Percentiles rank a stretch among this genome's conserved stretches.
Conservation (phyloP, 2,329 filamentous ascomycete genomes). For the Aspergillus spinulosporus region DNA sequence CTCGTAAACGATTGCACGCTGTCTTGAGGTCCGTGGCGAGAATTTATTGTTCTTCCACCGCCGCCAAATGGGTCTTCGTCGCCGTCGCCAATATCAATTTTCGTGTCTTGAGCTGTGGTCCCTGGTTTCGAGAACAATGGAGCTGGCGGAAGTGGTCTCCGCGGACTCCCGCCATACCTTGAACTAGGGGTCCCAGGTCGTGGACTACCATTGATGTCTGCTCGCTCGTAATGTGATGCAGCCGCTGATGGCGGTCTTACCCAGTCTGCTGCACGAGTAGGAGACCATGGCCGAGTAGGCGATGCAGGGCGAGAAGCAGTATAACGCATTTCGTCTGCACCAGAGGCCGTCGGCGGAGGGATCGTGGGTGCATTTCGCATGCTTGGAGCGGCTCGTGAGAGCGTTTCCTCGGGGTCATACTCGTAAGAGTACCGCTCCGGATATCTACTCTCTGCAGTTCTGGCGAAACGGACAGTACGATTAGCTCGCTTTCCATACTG, state of each 20-base stretch:
- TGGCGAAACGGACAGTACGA: slow-evolving; percentile 9
- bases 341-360: slow-evolving; percentile 39
- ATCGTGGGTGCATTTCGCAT: slow-evolving; percentile 45
- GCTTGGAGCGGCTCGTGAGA: slow-evolving; percentile 45
- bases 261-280: slow-evolving; percentile 62
- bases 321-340: slow-evolving; percentile 39
- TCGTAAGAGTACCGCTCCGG: slow-evolving; percentile 19
- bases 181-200: slow-evolving; percentile 88
- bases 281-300: slow-evolving; percentile 54
- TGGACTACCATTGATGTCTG: slow-evolving; percentile 85
- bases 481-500: slow-evolving; percentile 16
- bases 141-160: slow-evolving; percentile 82
- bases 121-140: slow-evolving; percentile 71
- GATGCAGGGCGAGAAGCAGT: slow-evolving; percentile 40
- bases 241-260: slow-evolving; percentile 64
- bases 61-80: slow-evolving; percentile 70
- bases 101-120: slow-evolving; percentile 40
- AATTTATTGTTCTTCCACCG: slow-evolving; percentile 40
- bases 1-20: slow-evolving; percentile 62
- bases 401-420: slow-evolving; percentile 25
- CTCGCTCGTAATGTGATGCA: slow-evolving; percentile 75
- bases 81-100: slow-evolving; percentile 53
- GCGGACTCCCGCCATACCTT: slow-evolving; percentile 81
- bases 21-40: slow-evolving; percentile 58
- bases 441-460: slow-evolving; percentile 15